Percentiles rank a stretch among this genome's conserved stretches.
phyloP scores from a whole-genome alignment of 441 rosid species.

The Corymbia calophylla region DNA sequence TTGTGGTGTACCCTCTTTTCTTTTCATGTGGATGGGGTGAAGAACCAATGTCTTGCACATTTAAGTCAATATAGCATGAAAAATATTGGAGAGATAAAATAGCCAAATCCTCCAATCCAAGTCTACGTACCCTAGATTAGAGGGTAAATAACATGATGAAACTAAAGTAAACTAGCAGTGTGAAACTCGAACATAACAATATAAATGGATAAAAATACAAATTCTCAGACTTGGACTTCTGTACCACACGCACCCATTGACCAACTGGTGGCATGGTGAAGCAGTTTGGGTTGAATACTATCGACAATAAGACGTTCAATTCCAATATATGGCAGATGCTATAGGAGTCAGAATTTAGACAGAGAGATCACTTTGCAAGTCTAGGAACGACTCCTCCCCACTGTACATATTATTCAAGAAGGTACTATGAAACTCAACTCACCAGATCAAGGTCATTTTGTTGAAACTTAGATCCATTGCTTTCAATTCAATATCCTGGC shows the following conservation, averaged over 20 bases:
- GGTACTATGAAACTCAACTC: not conserved
- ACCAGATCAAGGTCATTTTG: not conserved
- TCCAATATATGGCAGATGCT: not conserved
- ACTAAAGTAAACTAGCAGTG: not conserved
- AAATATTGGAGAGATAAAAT: not conserved
- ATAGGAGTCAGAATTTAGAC: not conserved
- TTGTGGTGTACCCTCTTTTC: not conserved
- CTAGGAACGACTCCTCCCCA: not conserved
- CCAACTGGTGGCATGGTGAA: not conserved
- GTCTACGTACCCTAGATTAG: not conserved
- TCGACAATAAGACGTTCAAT: not conserved
- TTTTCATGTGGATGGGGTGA: not conserved
- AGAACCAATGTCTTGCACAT: not conserved
- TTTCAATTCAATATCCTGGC: slow-evolving; percentile 7
- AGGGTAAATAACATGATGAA: not conserved
- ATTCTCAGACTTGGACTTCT: not conserved
- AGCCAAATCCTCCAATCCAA: not conserved
- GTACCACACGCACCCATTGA: not conserved
- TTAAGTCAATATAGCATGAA: not conserved
- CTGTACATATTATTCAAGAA: not conserved
- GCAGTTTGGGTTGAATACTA: not conserved
- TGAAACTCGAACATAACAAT: not conserved
- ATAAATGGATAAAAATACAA: not conserved
- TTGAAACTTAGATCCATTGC: not conserved
- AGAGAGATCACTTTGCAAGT: not conserved